Base-by-base conservation (phyloP, 2,329 filamentous ascomycete genomes). In the Colletotrichum phormii region DNA sequence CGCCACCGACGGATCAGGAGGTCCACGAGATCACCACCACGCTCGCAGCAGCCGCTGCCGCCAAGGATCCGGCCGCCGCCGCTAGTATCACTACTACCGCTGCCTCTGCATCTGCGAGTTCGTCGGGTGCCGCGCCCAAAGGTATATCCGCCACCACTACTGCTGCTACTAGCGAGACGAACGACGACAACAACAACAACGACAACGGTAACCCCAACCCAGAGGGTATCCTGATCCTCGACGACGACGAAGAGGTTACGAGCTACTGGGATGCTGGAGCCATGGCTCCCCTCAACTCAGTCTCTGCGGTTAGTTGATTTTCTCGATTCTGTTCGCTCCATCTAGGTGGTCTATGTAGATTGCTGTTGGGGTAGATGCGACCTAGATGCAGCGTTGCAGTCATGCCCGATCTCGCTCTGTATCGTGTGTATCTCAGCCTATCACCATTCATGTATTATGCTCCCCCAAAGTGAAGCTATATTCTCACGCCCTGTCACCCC, bases 181-280 rank as follows among this genome's bases (percentile, higher is more conserved):
- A 54, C 53, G 66, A 74, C 57, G 72, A 79, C 68, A 22, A 79
- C 68, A 15, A n/a, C 22, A 18, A 31, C 37, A n/a, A 31, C 59
- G 35, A 33, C 33, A 55, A 6, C 60, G 51, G 15, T 61, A 51
- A 57, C 46, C 35, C 22, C 13, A 64, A 61, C 22, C 37, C 54
- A 53, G 9, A 58, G 29, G 59, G 59, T 22, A 18, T 69, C 51
- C 53, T 72, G 11, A 64, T 72, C 59, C 65, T 72, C 22, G 64
- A 67, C 68, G 63, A 71, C 54, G 55, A 70, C 46, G 58, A 81
- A 63, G 78, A 83, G 74, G 83, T 82, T 54, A 87, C 88, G 54
- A 82, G 85, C 64, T 90, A 90, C 79, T 91, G 89, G 84, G 87
- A 90, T 83, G 84, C 86, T 57, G 81, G 84, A 72, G 87, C 85